Evolutionary conservation across 148 eudicot species (phyloP).

Genomic region (Diospyros kaki): DNA sequence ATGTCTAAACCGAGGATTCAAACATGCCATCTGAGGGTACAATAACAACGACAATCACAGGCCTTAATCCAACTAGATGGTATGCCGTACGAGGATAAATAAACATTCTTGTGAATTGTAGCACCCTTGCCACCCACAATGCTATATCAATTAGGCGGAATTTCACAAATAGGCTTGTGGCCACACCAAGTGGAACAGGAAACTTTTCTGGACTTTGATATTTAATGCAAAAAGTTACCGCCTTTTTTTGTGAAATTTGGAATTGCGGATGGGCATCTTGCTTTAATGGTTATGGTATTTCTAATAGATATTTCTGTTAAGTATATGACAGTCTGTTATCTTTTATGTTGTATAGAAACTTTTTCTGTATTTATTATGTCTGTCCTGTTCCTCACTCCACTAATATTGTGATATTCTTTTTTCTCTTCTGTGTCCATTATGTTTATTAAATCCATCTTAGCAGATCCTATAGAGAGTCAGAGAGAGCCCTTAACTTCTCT

Average conservation of each 20-base stretch:
- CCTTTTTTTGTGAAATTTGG: neutral
- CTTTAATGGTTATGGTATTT: constrained; percentile 1
- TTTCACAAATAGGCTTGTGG: neutral
- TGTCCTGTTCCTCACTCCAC: neutral
- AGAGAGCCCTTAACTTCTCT: too few species aligned
- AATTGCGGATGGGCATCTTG: neutral
- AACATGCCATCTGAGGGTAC: too few species aligned
- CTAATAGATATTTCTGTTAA: neutral
- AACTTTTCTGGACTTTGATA: neutral
- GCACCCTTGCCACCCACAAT: neutral
- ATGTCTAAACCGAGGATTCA: too few species aligned
- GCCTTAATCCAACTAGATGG: too few species aligned
- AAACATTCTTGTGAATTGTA: too few species aligned
- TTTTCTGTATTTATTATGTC: neutral
- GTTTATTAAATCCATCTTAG: neutral
- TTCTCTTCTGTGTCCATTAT: neutral
- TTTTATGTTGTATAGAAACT: neutral
- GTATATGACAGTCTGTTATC: neutral
- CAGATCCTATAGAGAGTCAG: too few species aligned
- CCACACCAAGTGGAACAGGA: neutral
- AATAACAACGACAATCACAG: too few species aligned
- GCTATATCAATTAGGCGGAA: neutral
- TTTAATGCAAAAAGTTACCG: neutral
- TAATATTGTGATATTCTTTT: neutral
- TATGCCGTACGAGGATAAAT: too few species aligned